phyloP scores from a whole-genome alignment of 2,329 filamentous ascomycete genomes.

The Stachybotrys chartarum region DNA sequence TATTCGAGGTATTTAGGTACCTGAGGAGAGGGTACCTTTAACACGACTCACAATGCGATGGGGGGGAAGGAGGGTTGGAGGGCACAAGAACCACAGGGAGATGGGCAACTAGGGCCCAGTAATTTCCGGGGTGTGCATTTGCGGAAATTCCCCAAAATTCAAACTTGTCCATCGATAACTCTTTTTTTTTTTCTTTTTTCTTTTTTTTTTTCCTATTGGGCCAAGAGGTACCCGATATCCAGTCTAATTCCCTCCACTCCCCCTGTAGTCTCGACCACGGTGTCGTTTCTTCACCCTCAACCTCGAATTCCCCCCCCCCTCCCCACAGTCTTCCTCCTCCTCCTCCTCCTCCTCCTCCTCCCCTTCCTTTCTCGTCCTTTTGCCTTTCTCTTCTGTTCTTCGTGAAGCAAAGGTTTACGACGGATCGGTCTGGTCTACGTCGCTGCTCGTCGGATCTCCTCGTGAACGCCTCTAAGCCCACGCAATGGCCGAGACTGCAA shows the following conservation, averaged over 20 bases:
- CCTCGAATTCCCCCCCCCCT: not conserved
- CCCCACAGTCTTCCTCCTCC: slow-evolving; percentile 1
- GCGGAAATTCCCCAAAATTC: not conserved
- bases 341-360: not conserved
- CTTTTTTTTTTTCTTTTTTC: not conserved
- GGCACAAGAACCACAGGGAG: not conserved
- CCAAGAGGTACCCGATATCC: too few relatives aligned
- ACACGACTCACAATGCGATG: too few relatives aligned
- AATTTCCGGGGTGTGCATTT: not conserved
- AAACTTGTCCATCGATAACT: not conserved
- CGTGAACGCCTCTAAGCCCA: slow-evolving; percentile 14
- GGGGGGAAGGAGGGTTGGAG: too few relatives aligned
- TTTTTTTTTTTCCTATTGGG: too few relatives aligned
- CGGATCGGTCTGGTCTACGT: slow-evolving; percentile 10
- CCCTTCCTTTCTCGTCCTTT: not conserved
- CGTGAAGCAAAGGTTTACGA: slow-evolving; percentile 4
- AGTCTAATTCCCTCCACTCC: not conserved
- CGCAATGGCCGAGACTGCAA: slow-evolving; percentile 38
- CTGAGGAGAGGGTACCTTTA: too few relatives aligned
- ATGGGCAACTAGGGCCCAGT: not conserved
- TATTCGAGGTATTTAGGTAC: too few relatives aligned
- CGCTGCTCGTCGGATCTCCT: slow-evolving; percentile 5
- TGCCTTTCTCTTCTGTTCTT: slow-evolving; percentile 3
- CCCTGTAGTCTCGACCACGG: slow-evolving; percentile 4
- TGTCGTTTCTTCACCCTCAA: slow-evolving; percentile 1